Conservation (phyloP, 2,329 filamentous ascomycete species). For the Epichloe amarillans region DNA sequence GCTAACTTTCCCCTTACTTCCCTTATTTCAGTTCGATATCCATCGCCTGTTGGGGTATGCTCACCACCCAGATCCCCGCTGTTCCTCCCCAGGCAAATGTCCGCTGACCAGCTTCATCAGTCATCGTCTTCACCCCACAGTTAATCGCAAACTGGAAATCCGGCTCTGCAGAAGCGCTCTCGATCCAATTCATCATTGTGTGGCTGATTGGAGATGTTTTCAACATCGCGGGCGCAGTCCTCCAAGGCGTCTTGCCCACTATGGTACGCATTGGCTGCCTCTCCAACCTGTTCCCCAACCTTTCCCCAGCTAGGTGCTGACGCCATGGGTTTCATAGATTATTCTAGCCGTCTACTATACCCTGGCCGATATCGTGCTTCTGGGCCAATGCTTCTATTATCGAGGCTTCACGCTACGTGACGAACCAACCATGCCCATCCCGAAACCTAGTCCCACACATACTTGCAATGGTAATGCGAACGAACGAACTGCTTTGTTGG, state of each 20-base stretch:
- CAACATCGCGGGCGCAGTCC: conserved; percentile 83
- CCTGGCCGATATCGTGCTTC: conserved; percentile 75
- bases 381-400: conserved; percentile 92
- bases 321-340: conserved; percentile 31
- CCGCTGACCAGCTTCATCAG: conserved; percentile 18
- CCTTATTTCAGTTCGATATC: conserved; percentile 59
- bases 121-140: conserved; percentile 93
- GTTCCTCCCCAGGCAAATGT: not conserved
- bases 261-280: conserved; percentile 44
- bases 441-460: conserved; percentile 24
- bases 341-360: conserved; percentile 94
- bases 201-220: conserved; percentile 94
- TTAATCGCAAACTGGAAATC: conserved; percentile 91
- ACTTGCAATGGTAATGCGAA: conserved; percentile 23
- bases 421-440: conserved; percentile 28
- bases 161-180: conserved; percentile 74
- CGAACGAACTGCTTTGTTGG: conserved; percentile 40
- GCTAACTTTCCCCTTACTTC: not conserved
- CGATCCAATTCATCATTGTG: conserved; percentile 79
- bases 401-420: conserved; percentile 62
- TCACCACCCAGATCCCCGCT: not conserved
- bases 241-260: conserved; percentile 85
- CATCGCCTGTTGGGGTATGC: conserved; percentile 72
- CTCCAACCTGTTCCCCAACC: not conserved
- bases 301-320: not conserved